phyloP scores from a whole-genome alignment of 2,329 filamentous ascomycete genomes.

The Talaromyces sp. region DNA sequence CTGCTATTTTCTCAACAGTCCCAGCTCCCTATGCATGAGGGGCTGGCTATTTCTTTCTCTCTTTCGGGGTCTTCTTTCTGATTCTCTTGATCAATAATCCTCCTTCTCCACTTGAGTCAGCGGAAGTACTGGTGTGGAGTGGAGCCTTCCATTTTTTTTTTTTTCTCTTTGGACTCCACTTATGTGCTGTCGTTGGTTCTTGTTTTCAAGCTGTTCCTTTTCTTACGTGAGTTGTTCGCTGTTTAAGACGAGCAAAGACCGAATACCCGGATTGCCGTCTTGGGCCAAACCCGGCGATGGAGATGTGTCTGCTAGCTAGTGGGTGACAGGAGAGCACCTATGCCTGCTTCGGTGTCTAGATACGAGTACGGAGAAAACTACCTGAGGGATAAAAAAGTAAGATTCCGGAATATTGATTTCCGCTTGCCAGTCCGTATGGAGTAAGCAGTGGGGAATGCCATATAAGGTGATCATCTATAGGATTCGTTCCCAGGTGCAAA shows the following conservation, averaged over 20 bases:
- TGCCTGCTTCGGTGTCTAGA: neutral
- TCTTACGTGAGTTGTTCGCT: constrained; percentile 12
- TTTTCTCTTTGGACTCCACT: neutral
- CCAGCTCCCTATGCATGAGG: neutral
- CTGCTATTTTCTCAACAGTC: neutral
- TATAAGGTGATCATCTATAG: neutral
- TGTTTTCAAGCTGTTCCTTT: neutral
- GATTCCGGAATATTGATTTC: neutral
- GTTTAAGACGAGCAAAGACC: constrained; percentile 11
- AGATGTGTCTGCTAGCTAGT: neutral
- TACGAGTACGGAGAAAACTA: neutral
- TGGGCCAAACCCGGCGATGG: neutral
- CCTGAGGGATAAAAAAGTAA: neutral
- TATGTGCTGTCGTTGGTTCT: constrained; percentile 9
- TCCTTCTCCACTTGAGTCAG: constrained; percentile 14
- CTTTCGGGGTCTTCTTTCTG: neutral
- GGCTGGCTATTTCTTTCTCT: too few relatives aligned
- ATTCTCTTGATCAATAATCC: constrained; percentile 5
- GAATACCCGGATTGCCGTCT: constrained; percentile 26
- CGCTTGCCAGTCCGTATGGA: too few relatives aligned
- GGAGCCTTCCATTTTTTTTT: neutral
- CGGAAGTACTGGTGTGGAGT: constrained; percentile 8
- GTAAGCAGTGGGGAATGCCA: neutral
- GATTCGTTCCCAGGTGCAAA: too few relatives aligned
- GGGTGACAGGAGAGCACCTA: too few relatives aligned